Evolutionary conservation across 306 rosid species (phyloP), one percentile per base, ranked within the genome.

Genomic region (Ochetophila trinervis): DNA sequence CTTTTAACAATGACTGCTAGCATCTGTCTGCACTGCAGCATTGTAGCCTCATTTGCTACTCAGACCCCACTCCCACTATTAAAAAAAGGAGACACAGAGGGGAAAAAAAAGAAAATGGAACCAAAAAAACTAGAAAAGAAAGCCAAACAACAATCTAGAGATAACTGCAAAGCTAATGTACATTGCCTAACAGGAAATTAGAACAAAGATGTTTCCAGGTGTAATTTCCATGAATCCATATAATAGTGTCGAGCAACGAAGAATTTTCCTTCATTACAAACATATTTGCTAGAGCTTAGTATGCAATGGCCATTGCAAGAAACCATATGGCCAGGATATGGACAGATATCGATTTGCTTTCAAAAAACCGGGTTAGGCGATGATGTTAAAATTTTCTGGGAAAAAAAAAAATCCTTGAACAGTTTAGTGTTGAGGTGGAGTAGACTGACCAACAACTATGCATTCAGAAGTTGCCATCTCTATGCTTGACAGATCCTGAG

Each of bases 301-400:
- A 79, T 40, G 60, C 50, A 35, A 59, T 24, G 37, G 58, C 42
- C n/a, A 64, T 7, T 57, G 12, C 65, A 56, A 63, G 27, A 65
- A n/a, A 47, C 60, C 42, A 59, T 34, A 74, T 52, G 79, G 79
- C 70, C 53, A 65, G 1, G 70, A 78, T 67, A 67, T 67, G 74
- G 72, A 79, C 62, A 63, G 24, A 69, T 72, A 55, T 60, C 59
- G 51, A 65, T 77, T 54, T 55, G 59, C 70, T 79, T 74, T 58
- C 69, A 63, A 65, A 68, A 6, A 69, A 62, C 40, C 19, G 84
- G 80, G 83, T 83, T 86, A 78, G 86, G 63, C 76, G 42, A 69
- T 70, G 53, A 52, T 57, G 76, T 73, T 67, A 78, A 65, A 69
- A 49, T 73, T 67, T 74, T 44, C 42, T 40, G n/a, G n/a, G n/a